Evolutionary conservation across 768 basidiomycete genomes (phyloP), one percentile per base, ranked within the genome.

Genomic region (Lactarius indigo): DNA sequence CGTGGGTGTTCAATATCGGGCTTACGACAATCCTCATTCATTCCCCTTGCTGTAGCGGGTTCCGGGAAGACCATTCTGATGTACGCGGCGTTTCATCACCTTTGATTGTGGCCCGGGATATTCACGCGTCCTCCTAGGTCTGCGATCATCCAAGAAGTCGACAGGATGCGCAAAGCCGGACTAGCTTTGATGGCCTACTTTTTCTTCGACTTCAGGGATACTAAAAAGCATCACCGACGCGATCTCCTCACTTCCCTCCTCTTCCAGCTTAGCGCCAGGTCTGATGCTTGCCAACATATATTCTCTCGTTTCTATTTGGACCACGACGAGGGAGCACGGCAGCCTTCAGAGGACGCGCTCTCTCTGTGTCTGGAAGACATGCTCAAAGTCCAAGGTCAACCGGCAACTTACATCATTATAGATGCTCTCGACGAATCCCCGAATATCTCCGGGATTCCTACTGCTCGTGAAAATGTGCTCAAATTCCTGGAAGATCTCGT

Each of bases 341-440:
- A 58, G 20, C 57, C 64, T 2, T 37, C 33, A 3, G 64, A 64
- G 18, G 18, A 20, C 5, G 57, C 47, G 7, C 64, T 64, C 12
- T 17, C 44, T 1, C 23, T 31, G 5, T 64, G 56, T 52, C 42
- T 64, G 1, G 39, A 15, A 3, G 57, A 39, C 1, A 58, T 59
- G 28, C 57, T 64, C 26, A 42, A 20, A n/a, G 33, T 64, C 17
- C 13, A 33, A 15, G 57, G 17, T 10, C 57, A 58, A 18, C 28
- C 47, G 17, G 57, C 57, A 12, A 44, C 20, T 15, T 64, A 64
- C 50, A 52, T 64, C 18, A 54, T 64, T 17, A 35, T 64, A 2
- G 64, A 64, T 8, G 63, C 42, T 20, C 23, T 64, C 33, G 64
- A 64, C 13, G 64, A 64, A 7, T 59, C 33, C 30, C 57, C 63